phyloP scores from a whole-genome alignment of 23 red algal species.

The Gracilariopsis chorda region DNA sequence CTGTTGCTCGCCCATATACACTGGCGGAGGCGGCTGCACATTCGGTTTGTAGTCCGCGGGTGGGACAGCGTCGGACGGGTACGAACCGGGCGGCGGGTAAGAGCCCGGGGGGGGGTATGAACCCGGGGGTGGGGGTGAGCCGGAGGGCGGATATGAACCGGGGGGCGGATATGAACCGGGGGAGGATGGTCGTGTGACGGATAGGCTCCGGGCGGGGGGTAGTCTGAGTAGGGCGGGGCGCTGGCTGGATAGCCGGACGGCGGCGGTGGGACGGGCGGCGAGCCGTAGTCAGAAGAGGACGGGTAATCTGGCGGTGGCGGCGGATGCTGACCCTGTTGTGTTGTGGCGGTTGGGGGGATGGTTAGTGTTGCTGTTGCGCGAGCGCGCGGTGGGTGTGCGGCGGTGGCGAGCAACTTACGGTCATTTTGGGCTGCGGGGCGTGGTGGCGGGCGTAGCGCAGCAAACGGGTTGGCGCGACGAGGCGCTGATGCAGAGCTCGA shows the following conservation, averaged over 20 bases:
- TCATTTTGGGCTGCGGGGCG: background rate
- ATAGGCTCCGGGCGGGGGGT: background rate
- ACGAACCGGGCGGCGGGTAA: background rate
- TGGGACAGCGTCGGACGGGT: background rate
- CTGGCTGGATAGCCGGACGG: background rate
- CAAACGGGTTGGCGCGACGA: no score
- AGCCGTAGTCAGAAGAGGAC: no score
- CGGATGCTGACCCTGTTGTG: background rate
- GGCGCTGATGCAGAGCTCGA: no score
- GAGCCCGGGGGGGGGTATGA: background rate
- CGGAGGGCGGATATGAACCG: no score
- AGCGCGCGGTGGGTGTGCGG: background rate
- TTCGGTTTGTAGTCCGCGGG: background rate
- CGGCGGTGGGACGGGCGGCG: no score
- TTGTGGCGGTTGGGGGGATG: no score
- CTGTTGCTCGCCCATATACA: background rate
- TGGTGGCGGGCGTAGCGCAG: background rate
- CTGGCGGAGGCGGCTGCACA: slow-evolving; percentile 2
- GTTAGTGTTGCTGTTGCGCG: no score
- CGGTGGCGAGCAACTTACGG: background rate
- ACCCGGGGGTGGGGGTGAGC: no score
- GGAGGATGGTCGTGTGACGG: no score
- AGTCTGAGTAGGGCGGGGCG: background rate
- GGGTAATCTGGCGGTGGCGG: slow-evolving; percentile 4
- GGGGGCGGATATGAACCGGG: no score